Percentiles rank a stretch among this genome's conserved stretches.
Conservation (phyloP, 768 basidiomycete species). For the Inosperma sp. region DNA sequence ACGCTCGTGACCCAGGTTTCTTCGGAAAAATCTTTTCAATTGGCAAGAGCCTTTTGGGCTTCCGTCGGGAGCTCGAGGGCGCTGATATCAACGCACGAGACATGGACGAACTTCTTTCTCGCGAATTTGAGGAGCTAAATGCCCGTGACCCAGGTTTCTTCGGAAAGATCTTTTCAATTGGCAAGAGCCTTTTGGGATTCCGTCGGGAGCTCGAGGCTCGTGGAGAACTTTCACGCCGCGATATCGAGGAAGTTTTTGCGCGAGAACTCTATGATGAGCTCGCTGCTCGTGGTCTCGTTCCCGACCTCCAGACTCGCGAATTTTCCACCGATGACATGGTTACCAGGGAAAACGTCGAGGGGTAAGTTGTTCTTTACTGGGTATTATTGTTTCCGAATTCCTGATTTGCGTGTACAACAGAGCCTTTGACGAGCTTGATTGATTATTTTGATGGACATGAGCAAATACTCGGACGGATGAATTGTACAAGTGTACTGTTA, state of each 20-base stretch:
- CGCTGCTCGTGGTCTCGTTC: neutral
- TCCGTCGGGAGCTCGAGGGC: too few species aligned
- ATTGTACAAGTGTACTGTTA: too few species aligned
- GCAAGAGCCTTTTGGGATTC: slow-evolving; percentile 1
- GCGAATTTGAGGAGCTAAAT: slow-evolving; percentile 15
- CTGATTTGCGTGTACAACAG: slow-evolving; percentile 7
- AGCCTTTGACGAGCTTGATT: slow-evolving; percentile 19
- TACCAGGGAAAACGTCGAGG: too few species aligned
- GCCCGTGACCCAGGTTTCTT: slow-evolving; percentile 6
- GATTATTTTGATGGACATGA: slow-evolving; percentile 9
- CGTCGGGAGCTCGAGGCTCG: neutral
- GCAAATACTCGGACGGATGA: neutral
- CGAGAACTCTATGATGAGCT: slow-evolving; percentile 1
- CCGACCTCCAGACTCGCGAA: slow-evolving; percentile 5
- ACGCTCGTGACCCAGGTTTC: slow-evolving; percentile 13
- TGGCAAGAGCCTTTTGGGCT: neutral
- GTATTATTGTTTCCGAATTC: neutral
- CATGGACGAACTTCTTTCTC: slow-evolving; percentile 6
- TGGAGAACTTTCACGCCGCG: neutral
- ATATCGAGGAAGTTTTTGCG: neutral
- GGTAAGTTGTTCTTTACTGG: neutral
- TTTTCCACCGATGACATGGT: neutral
- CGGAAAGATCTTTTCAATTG: neutral
- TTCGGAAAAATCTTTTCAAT: too few species aligned
- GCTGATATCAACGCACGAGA: slow-evolving; percentile 13